Evolutionary conservation across 345 rosid genomes (phyloP), one percentile per base, ranked within the genome.

Genomic region (Syzygium jambos): DNA sequence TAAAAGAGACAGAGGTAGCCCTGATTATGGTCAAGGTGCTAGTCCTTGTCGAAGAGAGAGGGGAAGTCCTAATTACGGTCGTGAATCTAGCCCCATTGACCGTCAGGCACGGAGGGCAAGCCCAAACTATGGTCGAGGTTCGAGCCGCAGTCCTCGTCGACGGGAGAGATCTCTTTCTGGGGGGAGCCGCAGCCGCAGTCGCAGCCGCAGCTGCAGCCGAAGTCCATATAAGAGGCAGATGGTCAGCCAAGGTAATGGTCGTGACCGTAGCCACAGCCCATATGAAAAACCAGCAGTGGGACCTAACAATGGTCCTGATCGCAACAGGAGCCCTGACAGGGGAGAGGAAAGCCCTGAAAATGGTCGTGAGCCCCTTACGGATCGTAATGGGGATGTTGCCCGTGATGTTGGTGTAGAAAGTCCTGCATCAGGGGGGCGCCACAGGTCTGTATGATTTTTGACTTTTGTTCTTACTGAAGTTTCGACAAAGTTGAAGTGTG

Each of bases 21-120:
- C 98, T 87, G 98, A 97, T 88, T 95, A 97, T 88, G 98, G 97
- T 11, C 96, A 93, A 84, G 98, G 95, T 85, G 90, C 93, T 85
- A 95, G 95, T 90, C 98, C 93, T 19, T 92, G 92, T 87, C 93
- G 93, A 43, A 94, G 91, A 87, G 97, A 93, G 63, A 93, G 98
- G 89, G 94, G 88, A 43, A 96, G 98, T 89, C 97, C 97, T 89
- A 95, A 94, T 86, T 96, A 96, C 91, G 97, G 96, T n/a, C 95
- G 92, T 84, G 93, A 87, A 65, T 90, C 91, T 54, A 93, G 96
- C 90, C 92, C 93, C 11, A 92, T 94, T 86, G 94, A 94, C 57
- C 90, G 94, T 86, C 92, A 84, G 90, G 93, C 94, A 85, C 94
- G 92, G 5, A 95, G 96, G 85, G 88, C 78, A 52, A 95, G 96